phyloP scores from a whole-genome alignment of 208 protist genomes.

The Phytomonas sp. region DNA sequence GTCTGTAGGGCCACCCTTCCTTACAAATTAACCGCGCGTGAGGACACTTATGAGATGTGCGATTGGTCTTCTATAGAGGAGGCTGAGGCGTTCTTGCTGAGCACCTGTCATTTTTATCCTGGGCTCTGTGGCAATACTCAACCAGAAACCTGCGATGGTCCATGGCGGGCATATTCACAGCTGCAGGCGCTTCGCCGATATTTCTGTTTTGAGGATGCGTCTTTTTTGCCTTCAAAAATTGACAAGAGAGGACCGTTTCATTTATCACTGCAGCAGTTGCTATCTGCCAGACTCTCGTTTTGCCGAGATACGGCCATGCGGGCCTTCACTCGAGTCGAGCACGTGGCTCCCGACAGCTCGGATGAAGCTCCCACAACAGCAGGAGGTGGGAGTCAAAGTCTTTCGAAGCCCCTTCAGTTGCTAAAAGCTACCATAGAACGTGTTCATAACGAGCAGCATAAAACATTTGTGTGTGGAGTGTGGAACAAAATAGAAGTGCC shows the following conservation, averaged over 20 bases:
- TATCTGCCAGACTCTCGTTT: neutral
- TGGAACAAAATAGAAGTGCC: neutral
- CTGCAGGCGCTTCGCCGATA: neutral
- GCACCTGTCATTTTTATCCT: neutral
- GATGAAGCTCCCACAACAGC: neutral
- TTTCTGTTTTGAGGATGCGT: neutral
- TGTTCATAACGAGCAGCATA: neutral
- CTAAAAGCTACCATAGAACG: neutral
- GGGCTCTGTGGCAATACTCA: neutral
- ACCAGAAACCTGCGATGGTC: neutral
- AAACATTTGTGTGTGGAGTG: neutral
- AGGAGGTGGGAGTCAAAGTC: neutral
- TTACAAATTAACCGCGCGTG: neutral
- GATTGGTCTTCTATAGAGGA: neutral
- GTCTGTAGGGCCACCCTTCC: neutral
- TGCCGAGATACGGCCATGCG: neutral
- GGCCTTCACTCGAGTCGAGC: neutral
- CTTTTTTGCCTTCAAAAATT: neutral
- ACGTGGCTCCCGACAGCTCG: neutral
- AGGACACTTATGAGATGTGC: neutral
- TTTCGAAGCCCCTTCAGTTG: neutral
- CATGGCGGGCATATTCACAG: neutral
- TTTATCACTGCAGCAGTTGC: neutral
- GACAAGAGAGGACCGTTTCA: neutral
- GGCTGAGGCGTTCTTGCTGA: neutral